These are phyloP conservation scores for Ochromonas danica DNA, from an alignment of 108 stramenopile genomes.

Conservation along the genomic window DNA sequence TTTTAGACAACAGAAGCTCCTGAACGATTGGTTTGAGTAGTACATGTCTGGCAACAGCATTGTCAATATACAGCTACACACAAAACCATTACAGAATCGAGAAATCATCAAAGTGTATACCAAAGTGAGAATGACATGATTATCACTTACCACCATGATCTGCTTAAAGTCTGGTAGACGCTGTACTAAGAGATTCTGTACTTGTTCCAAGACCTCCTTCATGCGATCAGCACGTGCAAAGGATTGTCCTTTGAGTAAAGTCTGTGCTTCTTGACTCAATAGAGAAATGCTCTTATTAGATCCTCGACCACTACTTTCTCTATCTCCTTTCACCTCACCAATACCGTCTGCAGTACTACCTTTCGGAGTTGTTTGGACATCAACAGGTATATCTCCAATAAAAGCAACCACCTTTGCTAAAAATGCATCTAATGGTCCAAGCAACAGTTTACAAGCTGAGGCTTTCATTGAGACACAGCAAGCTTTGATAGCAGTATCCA, in stretches of 20 bases:
- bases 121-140: too few relatives aligned
- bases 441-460: conserved; percentile 40
- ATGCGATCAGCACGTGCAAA: background rate
- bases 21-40: conserved; percentile 8
- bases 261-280: background rate
- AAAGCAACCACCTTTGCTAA: conserved; percentile 34
- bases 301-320: background rate
- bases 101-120: too few relatives aligned
- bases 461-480: conserved; percentile 43
- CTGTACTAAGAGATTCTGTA: background rate
- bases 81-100: too few relatives aligned
- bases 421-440: conserved; percentile 41
- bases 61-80: conserved; percentile 20
- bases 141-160: background rate
- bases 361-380: too few relatives aligned
- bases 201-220: conserved; percentile 5
- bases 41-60: background rate
- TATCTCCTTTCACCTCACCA: too few relatives aligned
- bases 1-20: background rate
- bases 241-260: conserved; percentile 9
- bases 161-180: background rate
- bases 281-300: background rate
- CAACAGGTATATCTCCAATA: conserved; percentile 1
- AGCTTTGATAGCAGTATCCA: conserved; percentile 46
- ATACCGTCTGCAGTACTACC: background rate